phyloP scores from a whole-genome alignment of 805 yeast genomes.

The Metschnikowia henanensis region DNA sequence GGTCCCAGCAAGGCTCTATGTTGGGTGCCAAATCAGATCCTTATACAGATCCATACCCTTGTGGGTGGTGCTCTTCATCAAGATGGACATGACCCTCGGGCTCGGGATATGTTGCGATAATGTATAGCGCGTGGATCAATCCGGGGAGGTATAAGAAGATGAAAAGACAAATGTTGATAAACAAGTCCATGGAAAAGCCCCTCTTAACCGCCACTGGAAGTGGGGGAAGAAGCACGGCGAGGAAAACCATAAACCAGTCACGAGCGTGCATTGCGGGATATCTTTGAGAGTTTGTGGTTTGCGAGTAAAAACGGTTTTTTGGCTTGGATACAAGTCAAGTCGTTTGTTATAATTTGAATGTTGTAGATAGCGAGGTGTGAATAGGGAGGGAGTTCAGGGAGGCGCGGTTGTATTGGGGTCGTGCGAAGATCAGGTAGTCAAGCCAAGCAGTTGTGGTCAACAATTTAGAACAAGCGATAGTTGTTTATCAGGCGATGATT shows the following conservation, averaged over 20 bases:
- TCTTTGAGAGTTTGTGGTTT: not conserved
- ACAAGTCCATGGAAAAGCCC: conserved; percentile 64
- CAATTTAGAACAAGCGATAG: no score
- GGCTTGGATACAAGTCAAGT: no score
- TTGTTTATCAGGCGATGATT: no score
- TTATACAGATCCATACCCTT: conserved; percentile 11
- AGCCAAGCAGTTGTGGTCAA: no score
- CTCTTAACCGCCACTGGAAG: conserved; percentile 73
- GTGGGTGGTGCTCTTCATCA: conserved; percentile 3
- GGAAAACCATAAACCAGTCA: conserved; percentile 66
- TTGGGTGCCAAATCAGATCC: not conserved
- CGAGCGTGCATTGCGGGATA: conserved; percentile 32
- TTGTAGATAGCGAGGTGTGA: no score
- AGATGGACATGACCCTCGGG: conserved; percentile 25
- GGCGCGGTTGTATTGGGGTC: no score
- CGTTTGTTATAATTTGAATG: no score
- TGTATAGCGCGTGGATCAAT: conserved; percentile 73
- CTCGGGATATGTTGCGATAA: conserved; percentile 70
- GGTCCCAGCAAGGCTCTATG: no score
- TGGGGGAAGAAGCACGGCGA: conserved; percentile 76
- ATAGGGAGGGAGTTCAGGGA: no score
- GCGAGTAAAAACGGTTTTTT: not conserved
- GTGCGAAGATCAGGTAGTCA: no score
- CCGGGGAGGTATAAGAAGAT: conserved; percentile 77
- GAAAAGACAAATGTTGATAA: conserved; percentile 71